Evolutionary conservation across 352 stramenopile genomes (phyloP).

Genomic region (Pythium dissotocum): DNA sequence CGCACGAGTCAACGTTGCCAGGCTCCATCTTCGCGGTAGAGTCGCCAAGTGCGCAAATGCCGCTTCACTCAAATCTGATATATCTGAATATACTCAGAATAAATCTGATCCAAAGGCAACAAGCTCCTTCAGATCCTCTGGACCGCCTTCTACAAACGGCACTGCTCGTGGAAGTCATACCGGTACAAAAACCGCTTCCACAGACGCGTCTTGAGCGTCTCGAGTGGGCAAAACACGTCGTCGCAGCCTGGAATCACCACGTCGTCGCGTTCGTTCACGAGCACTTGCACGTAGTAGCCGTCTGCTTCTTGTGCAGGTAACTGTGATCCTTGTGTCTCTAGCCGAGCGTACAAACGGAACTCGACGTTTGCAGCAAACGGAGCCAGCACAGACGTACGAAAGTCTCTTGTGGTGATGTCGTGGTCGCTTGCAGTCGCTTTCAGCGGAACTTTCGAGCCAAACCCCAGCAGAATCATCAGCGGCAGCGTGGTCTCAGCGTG

Average conservation of each 20-base stretch:
- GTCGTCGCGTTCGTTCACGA: constrained; percentile 40
- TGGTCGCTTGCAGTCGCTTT: constrained; percentile 33
- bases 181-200: constrained; percentile 34
- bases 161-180: constrained; percentile 54
- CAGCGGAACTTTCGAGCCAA: constrained; percentile 39
- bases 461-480: constrained; percentile 67
- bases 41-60: neutral
- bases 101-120: constrained; percentile 8
- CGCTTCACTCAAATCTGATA: constrained; percentile 7
- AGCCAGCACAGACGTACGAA: constrained; percentile 55
- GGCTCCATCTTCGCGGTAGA: neutral
- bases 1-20: neutral
- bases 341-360: constrained; percentile 51
- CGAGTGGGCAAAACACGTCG: constrained; percentile 46
- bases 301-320: neutral
- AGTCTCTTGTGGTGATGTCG: constrained; percentile 47
- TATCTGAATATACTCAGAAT: constrained; percentile 17
- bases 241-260: constrained; percentile 43
- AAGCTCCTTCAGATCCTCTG: neutral
- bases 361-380: constrained; percentile 77
- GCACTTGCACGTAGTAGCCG: constrained; percentile 32
- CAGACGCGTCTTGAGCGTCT: constrained; percentile 38
- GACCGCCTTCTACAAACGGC: neutral
- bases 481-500: constrained; percentile 77
- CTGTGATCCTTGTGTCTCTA: neutral